Evolutionary conservation across 1,139 yeast genomes (phyloP).

Genomic region (Chernovozyma sophiae-reginae): DNA sequence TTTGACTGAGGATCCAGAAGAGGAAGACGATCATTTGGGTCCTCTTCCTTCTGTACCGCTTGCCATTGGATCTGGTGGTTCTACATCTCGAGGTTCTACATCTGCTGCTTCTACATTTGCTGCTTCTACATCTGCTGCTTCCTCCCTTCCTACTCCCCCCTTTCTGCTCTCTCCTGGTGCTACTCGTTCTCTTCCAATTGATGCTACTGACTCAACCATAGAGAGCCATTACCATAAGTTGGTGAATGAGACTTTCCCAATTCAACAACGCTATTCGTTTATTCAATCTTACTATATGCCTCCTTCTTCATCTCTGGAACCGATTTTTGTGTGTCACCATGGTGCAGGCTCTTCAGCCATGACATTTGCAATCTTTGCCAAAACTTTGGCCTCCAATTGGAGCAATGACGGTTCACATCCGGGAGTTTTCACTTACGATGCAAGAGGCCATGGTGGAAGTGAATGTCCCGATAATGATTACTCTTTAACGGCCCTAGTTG

Average conservation of each 20-base stretch:
- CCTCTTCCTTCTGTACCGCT: conserved; percentile 6
- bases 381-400: conserved; percentile 19
- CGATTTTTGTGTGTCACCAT: conserved; percentile 75
- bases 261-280: conserved; percentile 9
- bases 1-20: conserved; percentile 24
- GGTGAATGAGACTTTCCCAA: conserved; percentile 8
- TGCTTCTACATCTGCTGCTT: too few species aligned
- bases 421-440: conserved; percentile 71
- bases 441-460: conserved; percentile 78
- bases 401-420: conserved; percentile 22
- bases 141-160: too few species aligned
- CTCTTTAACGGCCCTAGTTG: conserved; percentile 47
- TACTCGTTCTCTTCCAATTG: too few species aligned
- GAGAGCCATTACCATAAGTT: not conserved
- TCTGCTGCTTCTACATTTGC: too few species aligned
- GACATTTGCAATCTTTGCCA: conserved; percentile 61
- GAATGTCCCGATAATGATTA: conserved; percentile 34
- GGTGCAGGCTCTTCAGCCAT: conserved; percentile 93
- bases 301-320: conserved; percentile 42
- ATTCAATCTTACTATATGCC: conserved; percentile 59
- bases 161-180: too few species aligned
- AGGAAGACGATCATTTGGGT: conserved; percentile 9
- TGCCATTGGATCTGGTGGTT: too few species aligned
- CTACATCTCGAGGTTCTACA: too few species aligned
- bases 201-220: not conserved